Percentiles rank a stretch among this genome's conserved stretches.
Evolutionary conservation across 2,329 filamentous ascomycete genomes (phyloP).

Genomic region (Salinomyces thailandicus): DNA sequence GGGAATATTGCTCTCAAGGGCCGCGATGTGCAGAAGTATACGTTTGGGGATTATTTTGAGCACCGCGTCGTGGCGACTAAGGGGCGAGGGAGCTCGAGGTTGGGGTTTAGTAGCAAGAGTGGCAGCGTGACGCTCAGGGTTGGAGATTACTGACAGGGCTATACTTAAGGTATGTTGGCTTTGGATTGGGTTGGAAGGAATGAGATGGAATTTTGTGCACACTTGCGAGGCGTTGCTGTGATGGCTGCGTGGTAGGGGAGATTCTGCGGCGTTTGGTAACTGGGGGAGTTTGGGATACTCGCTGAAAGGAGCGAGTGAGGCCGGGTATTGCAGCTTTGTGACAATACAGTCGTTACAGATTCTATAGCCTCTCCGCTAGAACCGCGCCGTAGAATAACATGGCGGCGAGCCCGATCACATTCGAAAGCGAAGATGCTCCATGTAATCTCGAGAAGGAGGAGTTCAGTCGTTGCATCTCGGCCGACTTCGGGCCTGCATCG

Average conservation of each 20-base stretch:
- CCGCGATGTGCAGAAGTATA: constrained; percentile 25
- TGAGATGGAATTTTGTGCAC: too few species aligned
- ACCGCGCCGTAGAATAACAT: constrained; percentile 69
- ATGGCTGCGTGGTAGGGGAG: too few species aligned
- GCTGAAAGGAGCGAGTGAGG: too few species aligned
- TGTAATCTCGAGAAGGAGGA: constrained; percentile 70
- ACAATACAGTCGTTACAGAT: too few species aligned
- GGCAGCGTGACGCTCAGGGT: constrained; percentile 17
- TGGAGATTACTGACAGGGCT: constrained; percentile 13
- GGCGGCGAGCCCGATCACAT: constrained; percentile 59
- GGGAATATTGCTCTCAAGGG: constrained; percentile 31
- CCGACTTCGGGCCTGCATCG: constrained; percentile 66
- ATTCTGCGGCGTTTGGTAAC: too few species aligned
- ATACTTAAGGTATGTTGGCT: background rate
- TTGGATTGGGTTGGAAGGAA: background rate
- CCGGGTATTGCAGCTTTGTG: too few species aligned
- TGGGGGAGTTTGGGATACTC: too few species aligned
- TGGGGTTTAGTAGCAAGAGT: constrained; percentile 25
- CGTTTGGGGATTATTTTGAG: constrained; percentile 19
- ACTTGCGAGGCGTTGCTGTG: too few species aligned
- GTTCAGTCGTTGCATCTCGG: constrained; percentile 74
- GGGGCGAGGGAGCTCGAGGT: constrained; percentile 25
- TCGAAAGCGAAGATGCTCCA: constrained; percentile 69
- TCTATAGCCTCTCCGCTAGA: constrained; percentile 43
- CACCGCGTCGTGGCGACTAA: constrained; percentile 31